phyloP scores from a whole-genome alignment of 768 basidiomycete genomes.

The Pilatotrama ljubarskyi region DNA sequence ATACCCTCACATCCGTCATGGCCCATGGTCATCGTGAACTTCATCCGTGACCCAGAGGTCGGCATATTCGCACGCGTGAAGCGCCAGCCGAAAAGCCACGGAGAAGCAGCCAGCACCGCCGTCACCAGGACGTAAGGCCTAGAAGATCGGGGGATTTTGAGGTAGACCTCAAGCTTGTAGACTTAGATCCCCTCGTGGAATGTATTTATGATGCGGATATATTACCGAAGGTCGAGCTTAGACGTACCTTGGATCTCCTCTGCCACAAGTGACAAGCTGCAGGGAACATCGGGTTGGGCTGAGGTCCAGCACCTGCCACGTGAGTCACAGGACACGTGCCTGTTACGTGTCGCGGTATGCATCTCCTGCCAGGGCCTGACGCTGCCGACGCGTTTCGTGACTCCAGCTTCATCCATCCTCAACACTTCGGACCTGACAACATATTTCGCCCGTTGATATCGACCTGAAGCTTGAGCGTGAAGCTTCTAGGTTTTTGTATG shows the following conservation, averaged over 20 bases:
- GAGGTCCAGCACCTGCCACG: not conserved
- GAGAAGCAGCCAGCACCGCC: slow-evolving; percentile 2
- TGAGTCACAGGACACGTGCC: slow-evolving; percentile 14
- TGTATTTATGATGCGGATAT: not conserved
- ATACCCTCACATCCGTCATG: slow-evolving; percentile 89
- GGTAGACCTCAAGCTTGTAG: not conserved
- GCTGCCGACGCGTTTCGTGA: not conserved
- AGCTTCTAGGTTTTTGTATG: not conserved
- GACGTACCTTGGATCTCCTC: too few relatives aligned
- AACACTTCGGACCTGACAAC: not conserved
- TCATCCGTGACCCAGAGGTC: slow-evolving; percentile 87
- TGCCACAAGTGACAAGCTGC: too few relatives aligned
- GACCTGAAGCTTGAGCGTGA: too few relatives aligned
- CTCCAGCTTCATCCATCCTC: not conserved
- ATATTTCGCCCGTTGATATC: not conserved
- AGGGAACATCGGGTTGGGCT: too few relatives aligned
- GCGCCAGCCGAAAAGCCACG: slow-evolving; percentile 48
- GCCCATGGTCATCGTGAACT: slow-evolving; percentile 93
- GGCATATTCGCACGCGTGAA: slow-evolving; percentile 90
- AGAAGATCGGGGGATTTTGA: not conserved
- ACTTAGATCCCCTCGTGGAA: not conserved
- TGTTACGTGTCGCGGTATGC: slow-evolving; percentile 7
- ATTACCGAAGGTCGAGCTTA: too few relatives aligned
- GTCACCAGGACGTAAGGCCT: slow-evolving; percentile 3
- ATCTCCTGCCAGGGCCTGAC: not conserved